A percentile compares a stretch with the other conserved stretches of the same genome.
Evolutionary conservation across 2,329 filamentous ascomycete species (phyloP).

Genomic region (Cladophialophora immunda): DNA sequence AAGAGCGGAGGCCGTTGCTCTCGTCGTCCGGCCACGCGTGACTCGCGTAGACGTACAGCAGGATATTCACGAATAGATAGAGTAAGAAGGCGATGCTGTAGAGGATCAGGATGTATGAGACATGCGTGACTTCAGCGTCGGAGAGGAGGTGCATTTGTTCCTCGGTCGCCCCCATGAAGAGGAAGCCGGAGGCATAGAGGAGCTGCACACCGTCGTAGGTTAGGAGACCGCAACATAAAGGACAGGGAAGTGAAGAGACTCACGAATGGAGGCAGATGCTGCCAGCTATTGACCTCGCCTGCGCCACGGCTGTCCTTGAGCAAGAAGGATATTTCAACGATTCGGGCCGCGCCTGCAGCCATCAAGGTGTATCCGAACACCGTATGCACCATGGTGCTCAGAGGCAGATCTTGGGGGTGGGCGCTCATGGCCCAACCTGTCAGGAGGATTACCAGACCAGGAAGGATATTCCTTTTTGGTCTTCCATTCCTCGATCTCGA

Average conservation of each 20-base stretch:
- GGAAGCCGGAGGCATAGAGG: slow-evolving; percentile 88
- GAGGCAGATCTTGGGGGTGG: slow-evolving; percentile 82
- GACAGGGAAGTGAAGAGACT: slow-evolving; percentile 51
- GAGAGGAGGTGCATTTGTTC: slow-evolving; percentile 88
- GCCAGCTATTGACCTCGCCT: slow-evolving; percentile 74
- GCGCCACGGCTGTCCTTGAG: slow-evolving; percentile 77
- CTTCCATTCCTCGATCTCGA: slow-evolving; percentile 82
- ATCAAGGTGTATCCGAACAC: slow-evolving; percentile 96
- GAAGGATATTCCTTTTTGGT: slow-evolving; percentile 91
- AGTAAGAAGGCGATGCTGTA: slow-evolving; percentile 89
- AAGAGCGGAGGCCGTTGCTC: slow-evolving; percentile 36
- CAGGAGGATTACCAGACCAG: slow-evolving; percentile 86
- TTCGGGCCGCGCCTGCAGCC: slow-evolving; percentile 81
- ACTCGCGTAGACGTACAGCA: slow-evolving; percentile 83
- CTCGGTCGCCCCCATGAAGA: slow-evolving; percentile 97
- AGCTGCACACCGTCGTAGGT: slow-evolving; percentile 62
- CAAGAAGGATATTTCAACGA: slow-evolving; percentile 91
- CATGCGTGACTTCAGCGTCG: slow-evolving; percentile 79
- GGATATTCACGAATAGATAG: slow-evolving; percentile 89
- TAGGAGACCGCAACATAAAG: slow-evolving; percentile 31
- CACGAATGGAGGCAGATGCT: slow-evolving; percentile 75
- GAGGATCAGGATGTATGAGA: slow-evolving; percentile 90
- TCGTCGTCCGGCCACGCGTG: slow-evolving; percentile 57
- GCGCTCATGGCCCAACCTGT: slow-evolving; percentile 96
- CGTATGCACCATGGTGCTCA: slow-evolving; percentile 86